Evolutionary conservation across 306 rosid genomes (phyloP).

Genomic region (Cyclanthera cordifolia): DNA sequence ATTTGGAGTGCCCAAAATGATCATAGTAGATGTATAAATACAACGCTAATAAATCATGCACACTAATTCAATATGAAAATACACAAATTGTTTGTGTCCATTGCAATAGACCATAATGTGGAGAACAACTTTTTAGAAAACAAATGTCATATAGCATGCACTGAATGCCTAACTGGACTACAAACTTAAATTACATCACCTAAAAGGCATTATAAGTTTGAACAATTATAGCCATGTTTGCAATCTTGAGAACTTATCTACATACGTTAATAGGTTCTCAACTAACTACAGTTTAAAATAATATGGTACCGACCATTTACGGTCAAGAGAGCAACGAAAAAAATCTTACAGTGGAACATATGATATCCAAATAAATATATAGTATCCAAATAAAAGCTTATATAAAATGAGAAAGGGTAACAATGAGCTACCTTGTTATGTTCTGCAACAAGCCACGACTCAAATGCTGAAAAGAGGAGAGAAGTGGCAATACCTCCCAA

Average conservation of each 20-base stretch:
- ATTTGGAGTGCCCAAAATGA: not conserved
- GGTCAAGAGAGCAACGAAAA: not conserved
- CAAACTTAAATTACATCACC: not conserved
- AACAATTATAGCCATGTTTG: not conserved
- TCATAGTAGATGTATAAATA: not conserved
- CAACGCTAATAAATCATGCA: not conserved
- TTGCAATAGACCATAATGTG: too few species aligned
- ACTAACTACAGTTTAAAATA: too few species aligned
- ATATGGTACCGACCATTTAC: not conserved
- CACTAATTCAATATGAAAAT: not conserved
- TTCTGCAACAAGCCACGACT: conserved; percentile 98
- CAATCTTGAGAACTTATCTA: too few species aligned
- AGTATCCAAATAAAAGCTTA: too few species aligned
- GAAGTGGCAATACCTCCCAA: conserved; percentile 98
- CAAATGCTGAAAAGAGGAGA: conserved; percentile 83
- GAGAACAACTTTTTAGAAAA: not conserved
- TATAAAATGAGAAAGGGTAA: too few species aligned
- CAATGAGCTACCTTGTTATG: conserved; percentile 61
- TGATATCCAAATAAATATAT: too few species aligned
- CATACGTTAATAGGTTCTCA: too few species aligned
- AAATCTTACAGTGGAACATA: not conserved
- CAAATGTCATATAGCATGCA: not conserved
- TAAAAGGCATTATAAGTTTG: not conserved
- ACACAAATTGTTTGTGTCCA: too few species aligned
- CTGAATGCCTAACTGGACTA: not conserved